Percentiles rank a stretch among this genome's conserved stretches.
Conservation (phyloP, 768 basidiomycete species). For the Pleurotus pulmonarius region DNA sequence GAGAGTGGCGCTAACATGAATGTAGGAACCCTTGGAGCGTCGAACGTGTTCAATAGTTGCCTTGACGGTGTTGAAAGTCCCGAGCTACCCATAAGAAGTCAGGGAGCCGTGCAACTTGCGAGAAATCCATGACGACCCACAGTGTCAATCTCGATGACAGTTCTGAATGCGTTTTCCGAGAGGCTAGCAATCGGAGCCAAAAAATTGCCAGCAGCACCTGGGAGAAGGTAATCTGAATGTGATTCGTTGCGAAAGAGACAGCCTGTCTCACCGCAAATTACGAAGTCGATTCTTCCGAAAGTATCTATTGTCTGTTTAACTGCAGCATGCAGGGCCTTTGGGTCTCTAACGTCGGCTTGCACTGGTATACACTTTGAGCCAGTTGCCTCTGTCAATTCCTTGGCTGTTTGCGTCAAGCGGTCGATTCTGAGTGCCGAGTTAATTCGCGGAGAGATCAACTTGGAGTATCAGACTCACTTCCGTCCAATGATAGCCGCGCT, state of each 20-base stretch:
- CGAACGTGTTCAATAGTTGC: conserved; percentile 79
- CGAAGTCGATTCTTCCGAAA: conserved; percentile 90
- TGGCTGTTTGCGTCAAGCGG: conserved; percentile 64
- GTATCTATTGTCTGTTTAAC: conserved; percentile 69
- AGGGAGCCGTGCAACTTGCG: neutral
- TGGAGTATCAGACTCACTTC: conserved; percentile 50
- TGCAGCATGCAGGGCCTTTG: conserved; percentile 67
- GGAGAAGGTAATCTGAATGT: neutral
- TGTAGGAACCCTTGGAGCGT: conserved; percentile 71
- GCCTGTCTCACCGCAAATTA: conserved; percentile 73
- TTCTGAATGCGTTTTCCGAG: conserved; percentile 87
- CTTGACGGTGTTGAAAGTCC: conserved; percentile 93
- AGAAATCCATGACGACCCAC: conserved; percentile 34
- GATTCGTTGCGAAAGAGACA: neutral
- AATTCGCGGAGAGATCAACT: neutral
- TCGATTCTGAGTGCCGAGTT: conserved; percentile 48
- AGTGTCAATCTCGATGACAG: conserved; percentile 92
- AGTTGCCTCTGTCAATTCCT: conserved; percentile 66
- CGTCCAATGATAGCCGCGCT: conserved; percentile 80
- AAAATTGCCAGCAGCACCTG: conserved; percentile 96
- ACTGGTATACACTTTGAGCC: conserved; percentile 68
- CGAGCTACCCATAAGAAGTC: conserved; percentile 48
- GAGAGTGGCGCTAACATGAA: conserved; percentile 87
- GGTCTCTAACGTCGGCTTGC: conserved; percentile 81
- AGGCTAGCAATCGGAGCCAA: conserved; percentile 80